These are phyloP conservation scores for Aphanomyces euteiches DNA, from an alignment of 352 stramenopile genomes.

Conservation along the genomic window DNA sequence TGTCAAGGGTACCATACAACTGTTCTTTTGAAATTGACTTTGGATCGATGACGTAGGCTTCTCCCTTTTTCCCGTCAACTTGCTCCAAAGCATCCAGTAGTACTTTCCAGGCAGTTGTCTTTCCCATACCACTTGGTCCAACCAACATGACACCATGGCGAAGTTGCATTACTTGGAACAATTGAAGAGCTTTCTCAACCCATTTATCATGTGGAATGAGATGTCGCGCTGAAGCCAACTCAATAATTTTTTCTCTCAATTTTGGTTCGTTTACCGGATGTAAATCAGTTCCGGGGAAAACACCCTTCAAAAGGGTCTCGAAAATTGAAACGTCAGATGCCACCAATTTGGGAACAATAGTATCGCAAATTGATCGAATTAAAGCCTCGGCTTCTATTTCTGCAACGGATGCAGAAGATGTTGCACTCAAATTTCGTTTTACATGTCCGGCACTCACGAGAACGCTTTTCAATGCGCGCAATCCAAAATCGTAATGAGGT, in stretches of 20 bases:
- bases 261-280: slow-evolving; percentile 83
- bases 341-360: slow-evolving; percentile 99
- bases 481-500: slow-evolving; percentile 99
- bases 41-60: slow-evolving; percentile 98
- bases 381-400: slow-evolving; percentile 66
- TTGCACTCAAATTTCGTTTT: slow-evolving; percentile 87
- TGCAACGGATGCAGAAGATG: not conserved
- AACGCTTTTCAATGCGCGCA: slow-evolving; percentile 99
- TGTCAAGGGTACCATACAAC: slow-evolving; percentile 98
- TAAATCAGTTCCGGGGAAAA: slow-evolving; percentile 94
- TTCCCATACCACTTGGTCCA: slow-evolving; percentile 94
- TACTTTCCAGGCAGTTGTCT: slow-evolving; percentile 92
- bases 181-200: slow-evolving; percentile 98
- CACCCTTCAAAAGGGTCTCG: slow-evolving; percentile 92
- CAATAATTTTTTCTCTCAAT: slow-evolving; percentile 85
- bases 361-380: slow-evolving; percentile 98
- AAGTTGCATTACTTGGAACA: slow-evolving; percentile 97
- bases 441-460: slow-evolving; percentile 97
- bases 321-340: slow-evolving; percentile 97
- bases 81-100: slow-evolving; percentile 92
- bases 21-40: slow-evolving; percentile 98
- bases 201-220: slow-evolving; percentile 89
- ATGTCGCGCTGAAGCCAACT: slow-evolving; percentile 87
- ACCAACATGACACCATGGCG: slow-evolving; percentile 99
- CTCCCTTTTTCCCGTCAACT: slow-evolving; percentile 94